phyloP scores from a whole-genome alignment of 2,329 filamentous ascomycete genomes.

The Arthrocladium fulminans region DNA sequence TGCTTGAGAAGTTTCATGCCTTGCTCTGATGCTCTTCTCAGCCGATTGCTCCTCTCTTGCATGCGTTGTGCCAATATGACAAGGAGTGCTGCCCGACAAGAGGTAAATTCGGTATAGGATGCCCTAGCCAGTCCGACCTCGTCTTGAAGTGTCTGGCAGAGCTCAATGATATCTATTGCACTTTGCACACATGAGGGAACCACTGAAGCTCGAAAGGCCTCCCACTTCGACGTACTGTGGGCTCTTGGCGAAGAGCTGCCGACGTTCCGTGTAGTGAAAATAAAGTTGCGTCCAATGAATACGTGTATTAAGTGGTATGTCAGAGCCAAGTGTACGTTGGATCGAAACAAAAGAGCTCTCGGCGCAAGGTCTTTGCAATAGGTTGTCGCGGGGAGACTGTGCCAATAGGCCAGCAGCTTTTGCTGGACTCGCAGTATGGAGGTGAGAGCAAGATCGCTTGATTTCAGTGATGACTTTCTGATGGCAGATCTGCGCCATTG shows the following conservation, averaged over 20 bases:
- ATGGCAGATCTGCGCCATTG: constrained; percentile 15
- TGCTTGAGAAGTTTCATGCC: constrained; percentile 5
- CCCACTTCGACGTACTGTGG: background rate
- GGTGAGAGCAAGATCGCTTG: background rate
- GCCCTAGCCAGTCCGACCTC: constrained; percentile 26
- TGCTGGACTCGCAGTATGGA: background rate
- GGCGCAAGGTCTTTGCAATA: constrained; percentile 15
- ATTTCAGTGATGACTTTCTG: background rate
- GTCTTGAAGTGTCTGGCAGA: constrained; percentile 23
- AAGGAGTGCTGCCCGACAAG: constrained; percentile 29
- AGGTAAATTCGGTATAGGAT: constrained; percentile 31
- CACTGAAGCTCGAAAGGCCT: constrained; percentile 14
- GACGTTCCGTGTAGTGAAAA: constrained; percentile 26
- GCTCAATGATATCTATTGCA: constrained; percentile 23
- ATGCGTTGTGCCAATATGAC: constrained; percentile 30
- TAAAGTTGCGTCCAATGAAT: constrained; percentile 42
- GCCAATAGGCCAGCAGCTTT: background rate
- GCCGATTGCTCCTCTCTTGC: background rate
- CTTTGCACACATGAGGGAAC: constrained; percentile 25
- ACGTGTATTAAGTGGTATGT: constrained; percentile 43
- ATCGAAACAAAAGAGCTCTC: constrained; percentile 11
- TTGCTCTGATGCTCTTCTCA: constrained; percentile 2
- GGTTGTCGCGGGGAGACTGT: background rate
- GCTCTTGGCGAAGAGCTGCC: background rate
- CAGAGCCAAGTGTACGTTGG: constrained; percentile 27